Percentiles rank a stretch among this genome's conserved stretches.
Evolutionary conservation across 2,329 filamentous ascomycete genomes (phyloP).

Genomic region (Ceratocystis cubensis): DNA sequence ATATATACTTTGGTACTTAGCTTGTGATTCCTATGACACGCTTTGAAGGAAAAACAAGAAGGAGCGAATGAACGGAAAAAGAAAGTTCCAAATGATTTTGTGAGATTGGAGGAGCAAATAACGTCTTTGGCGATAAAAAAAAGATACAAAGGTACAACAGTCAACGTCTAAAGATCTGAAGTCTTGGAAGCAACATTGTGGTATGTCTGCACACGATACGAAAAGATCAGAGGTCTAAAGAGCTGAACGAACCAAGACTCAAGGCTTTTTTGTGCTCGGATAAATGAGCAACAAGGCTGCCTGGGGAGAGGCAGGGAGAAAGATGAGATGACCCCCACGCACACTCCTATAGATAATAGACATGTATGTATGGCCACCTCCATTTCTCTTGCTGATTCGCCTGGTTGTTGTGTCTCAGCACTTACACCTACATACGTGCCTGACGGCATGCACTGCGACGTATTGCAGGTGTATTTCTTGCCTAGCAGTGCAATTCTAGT

Average conservation of each 20-base stretch:
- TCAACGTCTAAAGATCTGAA: too few relatives aligned
- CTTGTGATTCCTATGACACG: neutral
- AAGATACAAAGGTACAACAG: neutral
- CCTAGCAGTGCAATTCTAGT: neutral
- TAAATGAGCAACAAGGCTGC: too few relatives aligned
- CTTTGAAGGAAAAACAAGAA: neutral
- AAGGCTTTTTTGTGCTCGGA: too few relatives aligned
- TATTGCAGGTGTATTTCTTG: too few relatives aligned
- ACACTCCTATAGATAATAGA: neutral
- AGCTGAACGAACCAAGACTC: neutral
- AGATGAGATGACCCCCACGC: neutral
- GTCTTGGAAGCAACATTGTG: neutral
- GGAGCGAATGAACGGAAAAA: neutral
- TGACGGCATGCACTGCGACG: neutral
- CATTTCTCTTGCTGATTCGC: neutral
- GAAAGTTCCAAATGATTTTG: neutral
- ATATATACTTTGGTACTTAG: conserved; percentile 7
- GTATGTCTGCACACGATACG: neutral
- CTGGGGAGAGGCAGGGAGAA: neutral
- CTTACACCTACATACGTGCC: neutral
- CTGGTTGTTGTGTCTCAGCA: neutral
- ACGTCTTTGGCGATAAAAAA: neutral
- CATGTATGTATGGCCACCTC: neutral
- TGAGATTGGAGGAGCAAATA: neutral
- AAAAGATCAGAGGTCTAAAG: neutral